Evolutionary conservation across 148 eudicot genomes (phyloP).

Genomic region (Agrostemma githago): DNA sequence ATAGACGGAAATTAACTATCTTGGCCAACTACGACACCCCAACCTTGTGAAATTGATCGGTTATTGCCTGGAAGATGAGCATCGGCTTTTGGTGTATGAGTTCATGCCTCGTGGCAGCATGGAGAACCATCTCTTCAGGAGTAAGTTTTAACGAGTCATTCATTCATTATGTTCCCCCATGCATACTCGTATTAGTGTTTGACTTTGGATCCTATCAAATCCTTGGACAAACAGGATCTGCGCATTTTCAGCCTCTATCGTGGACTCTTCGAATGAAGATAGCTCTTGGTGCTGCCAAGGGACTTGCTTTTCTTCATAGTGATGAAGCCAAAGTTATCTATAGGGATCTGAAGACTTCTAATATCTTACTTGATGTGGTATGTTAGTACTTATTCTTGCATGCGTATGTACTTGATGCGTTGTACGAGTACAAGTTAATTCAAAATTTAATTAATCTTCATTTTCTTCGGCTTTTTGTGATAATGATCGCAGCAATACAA

Average conservation of each 20-base stretch:
- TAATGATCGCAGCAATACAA: constrained; percentile 40
- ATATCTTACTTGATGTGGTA: constrained; percentile 34
- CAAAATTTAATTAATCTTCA: neutral
- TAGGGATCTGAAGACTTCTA: constrained; percentile 29
- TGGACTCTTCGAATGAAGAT: constrained; percentile 29
- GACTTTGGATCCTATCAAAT: neutral
- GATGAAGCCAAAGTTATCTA: constrained; percentile 31
- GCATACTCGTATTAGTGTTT: neutral
- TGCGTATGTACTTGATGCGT: constrained; percentile 5
- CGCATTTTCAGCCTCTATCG: constrained; percentile 33
- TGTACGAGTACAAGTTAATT: neutral
- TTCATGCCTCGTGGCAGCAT: constrained; percentile 37
- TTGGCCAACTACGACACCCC: constrained; percentile 30
- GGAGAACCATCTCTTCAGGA: constrained; percentile 34
- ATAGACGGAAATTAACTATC: constrained; percentile 32
- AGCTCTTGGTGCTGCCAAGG: constrained; percentile 34
- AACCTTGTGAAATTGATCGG: constrained; percentile 34
- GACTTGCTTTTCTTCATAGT: constrained; percentile 34
- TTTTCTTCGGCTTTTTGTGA: neutral
- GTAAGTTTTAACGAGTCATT: constrained; percentile 17
- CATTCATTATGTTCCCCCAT: neutral
- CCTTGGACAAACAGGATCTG: constrained; percentile 22
- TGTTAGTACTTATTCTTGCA: neutral
- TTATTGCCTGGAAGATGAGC: constrained; percentile 34
- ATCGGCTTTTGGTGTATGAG: constrained; percentile 31